These are phyloP conservation scores for Vaccinium corymbosum DNA, from an alignment of 148 eudicot genomes.

Conservation along the genomic window DNA sequence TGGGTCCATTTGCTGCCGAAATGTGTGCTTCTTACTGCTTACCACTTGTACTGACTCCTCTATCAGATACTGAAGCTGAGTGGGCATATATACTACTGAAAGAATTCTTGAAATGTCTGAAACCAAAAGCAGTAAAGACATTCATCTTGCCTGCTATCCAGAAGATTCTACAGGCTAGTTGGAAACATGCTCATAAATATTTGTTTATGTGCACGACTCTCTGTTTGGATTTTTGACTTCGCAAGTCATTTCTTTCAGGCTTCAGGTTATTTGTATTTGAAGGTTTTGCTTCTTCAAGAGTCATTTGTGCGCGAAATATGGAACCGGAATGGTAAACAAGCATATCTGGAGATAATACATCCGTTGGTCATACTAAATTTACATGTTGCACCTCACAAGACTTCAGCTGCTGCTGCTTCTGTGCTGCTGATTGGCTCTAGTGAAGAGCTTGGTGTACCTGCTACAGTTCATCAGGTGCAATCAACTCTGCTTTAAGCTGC, in stretches of 20 bases:
- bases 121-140: conserved; percentile 52
- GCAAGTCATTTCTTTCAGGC: conserved; percentile 49
- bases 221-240: conserved; percentile 17
- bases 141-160: conserved; percentile 75
- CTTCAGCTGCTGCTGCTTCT: conserved; percentile 82
- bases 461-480: conserved; percentile 81
- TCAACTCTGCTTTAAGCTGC: conserved; percentile 1
- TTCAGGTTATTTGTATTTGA: conserved; percentile 77
- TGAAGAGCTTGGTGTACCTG: conserved; percentile 93
- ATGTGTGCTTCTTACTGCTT: conserved; percentile 89
- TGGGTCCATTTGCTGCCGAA: conserved; percentile 88
- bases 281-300: conserved; percentile 96
- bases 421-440: conserved; percentile 92
- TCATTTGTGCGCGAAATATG: conserved; percentile 92
- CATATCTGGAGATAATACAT: conserved; percentile 71
- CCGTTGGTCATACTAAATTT: conserved; percentile 74
- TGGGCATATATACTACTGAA: conserved; percentile 64
- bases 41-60: conserved; percentile 50
- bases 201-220: conserved; percentile 2
- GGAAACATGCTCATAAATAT: conserved; percentile 19
- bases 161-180: conserved; percentile 89
- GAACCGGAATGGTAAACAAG: conserved; percentile 74
- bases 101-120: conserved; percentile 67
- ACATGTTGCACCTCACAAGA: conserved; percentile 65
- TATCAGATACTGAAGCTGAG: conserved; percentile 78